phyloP scores from a whole-genome alignment of 164 flowering plant species.

The Buxus sempervirens region DNA sequence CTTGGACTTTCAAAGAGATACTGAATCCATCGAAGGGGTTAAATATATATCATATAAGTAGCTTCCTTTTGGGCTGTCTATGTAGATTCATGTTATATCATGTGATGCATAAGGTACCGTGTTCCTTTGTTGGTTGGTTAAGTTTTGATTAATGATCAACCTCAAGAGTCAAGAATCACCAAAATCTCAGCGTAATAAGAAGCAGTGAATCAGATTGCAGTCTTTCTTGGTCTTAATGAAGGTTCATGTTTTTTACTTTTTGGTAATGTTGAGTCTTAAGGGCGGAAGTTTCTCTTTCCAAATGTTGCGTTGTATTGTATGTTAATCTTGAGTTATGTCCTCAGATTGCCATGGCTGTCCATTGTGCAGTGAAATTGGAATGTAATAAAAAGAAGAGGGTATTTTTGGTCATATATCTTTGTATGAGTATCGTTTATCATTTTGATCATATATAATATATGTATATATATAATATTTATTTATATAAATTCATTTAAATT shows the following conservation, averaged over 20 bases:
- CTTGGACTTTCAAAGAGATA: constrained; percentile 61
- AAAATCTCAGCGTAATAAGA: not conserved
- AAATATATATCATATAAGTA: not conserved
- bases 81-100: not conserved
- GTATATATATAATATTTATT: no score
- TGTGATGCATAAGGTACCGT: not conserved
- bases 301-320: not conserved
- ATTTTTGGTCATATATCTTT: no score
- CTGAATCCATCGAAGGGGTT: constrained; percentile 8
- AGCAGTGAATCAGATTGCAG: not conserved
- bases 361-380: not conserved
- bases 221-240: not conserved
- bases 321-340: not conserved
- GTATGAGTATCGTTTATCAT: no score
- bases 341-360: not conserved
- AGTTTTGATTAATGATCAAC: not conserved
- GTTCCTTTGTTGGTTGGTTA: not conserved
- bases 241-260: no score
- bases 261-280: no score
- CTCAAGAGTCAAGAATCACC: not conserved
- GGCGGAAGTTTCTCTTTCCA: no score
- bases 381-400: no score
- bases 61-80: not conserved
- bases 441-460: no score
- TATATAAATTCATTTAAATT: no score